Evolutionary conservation across 345 rosid species (phyloP).

Genomic region (Angophora floribunda): DNA sequence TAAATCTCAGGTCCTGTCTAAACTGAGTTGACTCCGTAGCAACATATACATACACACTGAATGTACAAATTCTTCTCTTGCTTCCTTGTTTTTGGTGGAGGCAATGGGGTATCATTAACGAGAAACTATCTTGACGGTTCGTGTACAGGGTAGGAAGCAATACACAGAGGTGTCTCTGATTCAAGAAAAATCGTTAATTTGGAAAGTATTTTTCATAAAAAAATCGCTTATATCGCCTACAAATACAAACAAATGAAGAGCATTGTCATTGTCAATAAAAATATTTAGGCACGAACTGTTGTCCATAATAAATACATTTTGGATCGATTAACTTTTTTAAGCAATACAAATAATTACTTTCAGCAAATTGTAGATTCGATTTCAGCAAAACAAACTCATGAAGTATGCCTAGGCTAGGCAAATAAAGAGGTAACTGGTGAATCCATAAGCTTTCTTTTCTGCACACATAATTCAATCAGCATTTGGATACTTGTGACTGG

Average conservation of each 20-base stretch:
- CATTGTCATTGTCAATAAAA: too few species aligned
- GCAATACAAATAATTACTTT: not conserved
- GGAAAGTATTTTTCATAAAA: not conserved
- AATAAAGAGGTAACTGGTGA: not conserved
- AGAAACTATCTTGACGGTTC: not conserved
- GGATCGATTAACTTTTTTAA: too few species aligned
- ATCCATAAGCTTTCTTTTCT: not conserved
- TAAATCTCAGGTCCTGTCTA: too few species aligned
- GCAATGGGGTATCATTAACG: not conserved
- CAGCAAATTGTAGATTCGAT: too few species aligned
- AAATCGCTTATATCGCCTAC: too few species aligned
- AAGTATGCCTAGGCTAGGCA: not conserved
- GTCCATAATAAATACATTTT: too few species aligned
- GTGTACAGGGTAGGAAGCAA: not conserved
- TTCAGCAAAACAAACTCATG: too few species aligned
- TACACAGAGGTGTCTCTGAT: not conserved
- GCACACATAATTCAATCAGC: not conserved
- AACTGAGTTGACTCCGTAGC: not conserved
- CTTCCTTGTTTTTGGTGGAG: not conserved
- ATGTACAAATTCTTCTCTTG: not conserved
- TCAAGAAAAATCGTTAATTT: too few species aligned
- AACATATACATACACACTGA: not conserved
- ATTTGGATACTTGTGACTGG: not conserved
- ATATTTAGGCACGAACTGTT: too few species aligned
- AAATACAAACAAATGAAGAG: too few species aligned